These are phyloP conservation scores for Coemansia sp. DNA, from an alignment of 192 early-diverging fungal genomes.

Conservation along the genomic window DNA sequence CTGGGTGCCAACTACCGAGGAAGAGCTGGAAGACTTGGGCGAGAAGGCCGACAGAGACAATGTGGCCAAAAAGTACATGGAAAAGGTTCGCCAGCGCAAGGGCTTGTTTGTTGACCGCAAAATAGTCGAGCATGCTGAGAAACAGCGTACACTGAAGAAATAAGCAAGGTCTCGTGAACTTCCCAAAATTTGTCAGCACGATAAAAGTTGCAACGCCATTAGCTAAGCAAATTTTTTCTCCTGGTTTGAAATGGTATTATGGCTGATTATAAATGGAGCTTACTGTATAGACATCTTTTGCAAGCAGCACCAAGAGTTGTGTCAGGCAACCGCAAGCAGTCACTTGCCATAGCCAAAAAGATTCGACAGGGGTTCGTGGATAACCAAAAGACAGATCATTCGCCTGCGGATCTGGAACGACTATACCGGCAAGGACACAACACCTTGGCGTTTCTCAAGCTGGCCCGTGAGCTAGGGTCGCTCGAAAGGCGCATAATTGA, in stretches of 20 bases:
- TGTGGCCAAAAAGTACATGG: constrained; percentile 94
- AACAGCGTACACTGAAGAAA: constrained; percentile 73
- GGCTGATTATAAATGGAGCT: constrained; percentile 23
- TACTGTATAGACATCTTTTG: constrained; percentile 34
- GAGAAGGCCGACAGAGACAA: constrained; percentile 97
- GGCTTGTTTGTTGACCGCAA: constrained; percentile 92
- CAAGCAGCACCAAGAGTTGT: constrained; percentile 35
- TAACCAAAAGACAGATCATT: neutral
- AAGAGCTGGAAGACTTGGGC: constrained; percentile 93
- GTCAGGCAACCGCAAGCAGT: constrained; percentile 13
- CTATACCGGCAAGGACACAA: constrained; percentile 41
- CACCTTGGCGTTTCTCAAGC: constrained; percentile 47
- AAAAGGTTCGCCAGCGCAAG: constrained; percentile 89
- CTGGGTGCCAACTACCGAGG: constrained; percentile 95
- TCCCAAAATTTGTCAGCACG: neutral
- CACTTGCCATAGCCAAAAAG: constrained; percentile 10
- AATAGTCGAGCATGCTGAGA: constrained; percentile 81
- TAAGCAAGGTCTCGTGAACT: constrained; percentile 6
- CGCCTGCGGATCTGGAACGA: constrained; percentile 2
- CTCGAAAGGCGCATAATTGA: constrained; percentile 34
- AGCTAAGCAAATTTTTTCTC: neutral
- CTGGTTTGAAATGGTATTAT: neutral
- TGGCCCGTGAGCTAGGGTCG: constrained; percentile 47
- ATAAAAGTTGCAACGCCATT: neutral
- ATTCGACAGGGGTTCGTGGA: constrained; percentile 43